Percentiles rank a stretch among this genome's conserved stretches.
These are phyloP conservation scores for Fallopia convolvulus DNA, from an alignment of 148 eudicot genomes.

Conservation along the genomic window DNA sequence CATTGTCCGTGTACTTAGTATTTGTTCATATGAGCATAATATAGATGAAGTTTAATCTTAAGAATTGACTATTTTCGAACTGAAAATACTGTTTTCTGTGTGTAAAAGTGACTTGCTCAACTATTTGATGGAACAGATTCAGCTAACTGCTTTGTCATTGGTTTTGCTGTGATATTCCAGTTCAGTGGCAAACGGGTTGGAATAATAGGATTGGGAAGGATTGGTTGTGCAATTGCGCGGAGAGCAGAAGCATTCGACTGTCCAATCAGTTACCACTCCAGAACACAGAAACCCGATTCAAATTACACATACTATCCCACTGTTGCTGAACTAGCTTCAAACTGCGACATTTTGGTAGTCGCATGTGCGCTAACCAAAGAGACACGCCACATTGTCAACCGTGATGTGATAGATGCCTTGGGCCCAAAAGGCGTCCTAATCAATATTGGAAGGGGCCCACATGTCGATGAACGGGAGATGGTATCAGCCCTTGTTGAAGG, in stretches of 20 bases:
- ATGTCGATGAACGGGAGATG: conserved; percentile 74
- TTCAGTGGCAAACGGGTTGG: conserved; percentile 79
- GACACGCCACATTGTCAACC: conserved; percentile 71
- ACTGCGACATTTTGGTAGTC: conserved; percentile 62
- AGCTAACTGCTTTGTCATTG: background rate
- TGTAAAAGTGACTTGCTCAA: background rate
- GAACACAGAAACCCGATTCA: conserved; percentile 44
- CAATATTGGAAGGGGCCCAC: conserved; percentile 82
- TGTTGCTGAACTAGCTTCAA: conserved; percentile 61
- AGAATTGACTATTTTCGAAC: too few species aligned
- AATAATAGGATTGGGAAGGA: conserved; percentile 68
- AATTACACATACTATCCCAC: conserved; percentile 52
- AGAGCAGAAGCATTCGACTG: conserved; percentile 75
- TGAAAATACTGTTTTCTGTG: too few species aligned
- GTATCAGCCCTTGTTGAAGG: conserved; percentile 77
- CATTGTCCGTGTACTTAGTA: background rate
- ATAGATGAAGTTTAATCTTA: background rate
- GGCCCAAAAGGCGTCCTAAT: conserved; percentile 76
- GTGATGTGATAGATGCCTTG: conserved; percentile 60
- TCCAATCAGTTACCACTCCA: conserved; percentile 57
- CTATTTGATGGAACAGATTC: background rate
- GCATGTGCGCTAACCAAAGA: conserved; percentile 66
- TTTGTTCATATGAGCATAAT: background rate
- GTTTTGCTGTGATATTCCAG: conserved; percentile 26
- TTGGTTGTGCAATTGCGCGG: conserved; percentile 73